A percentile compares a stretch with the other conserved stretches of the same genome.
phyloP scores from a whole-genome alignment of 2,329 filamentous ascomycete genomes.

The Paraphoma chrysanthemicola region DNA sequence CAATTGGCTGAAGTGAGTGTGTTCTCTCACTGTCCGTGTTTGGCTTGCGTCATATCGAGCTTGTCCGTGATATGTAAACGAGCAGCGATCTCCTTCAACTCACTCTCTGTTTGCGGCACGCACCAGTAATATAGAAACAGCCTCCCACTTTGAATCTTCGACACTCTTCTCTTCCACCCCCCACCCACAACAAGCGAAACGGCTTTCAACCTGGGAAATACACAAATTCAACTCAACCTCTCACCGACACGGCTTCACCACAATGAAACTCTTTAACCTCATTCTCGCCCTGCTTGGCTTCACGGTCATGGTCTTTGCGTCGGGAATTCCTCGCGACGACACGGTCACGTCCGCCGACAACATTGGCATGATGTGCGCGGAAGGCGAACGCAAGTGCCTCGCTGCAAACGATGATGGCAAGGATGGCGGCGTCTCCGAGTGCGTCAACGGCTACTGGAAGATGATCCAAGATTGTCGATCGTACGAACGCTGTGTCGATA shows the following conservation, averaged over 20 bases:
- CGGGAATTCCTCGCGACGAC: background rate
- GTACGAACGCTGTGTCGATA: conserved; percentile 5
- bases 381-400: conserved; percentile 6
- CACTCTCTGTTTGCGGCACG: no score
- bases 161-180: no score
- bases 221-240: no score
- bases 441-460: conserved; percentile 8
- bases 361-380: conserved; percentile 1
- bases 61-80: no score
- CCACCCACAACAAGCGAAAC: no score
- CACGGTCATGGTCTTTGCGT: background rate
- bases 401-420: conserved; percentile 2
- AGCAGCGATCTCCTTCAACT: no score
- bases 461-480: background rate
- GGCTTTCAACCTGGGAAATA: no score
- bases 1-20: no score
- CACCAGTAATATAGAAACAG: no score
- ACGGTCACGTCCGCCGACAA: background rate
- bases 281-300: background rate
- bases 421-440: conserved; percentile 7
- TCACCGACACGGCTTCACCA: background rate
- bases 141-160: no score
- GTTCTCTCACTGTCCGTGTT: no score
- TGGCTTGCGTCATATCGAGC: no score
- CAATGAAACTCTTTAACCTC: background rate